Evolutionary conservation across 495 filamentous ascomycete species (phyloP), one percentile per base, ranked within the genome.

Genomic region (Penicillium lividum): DNA sequence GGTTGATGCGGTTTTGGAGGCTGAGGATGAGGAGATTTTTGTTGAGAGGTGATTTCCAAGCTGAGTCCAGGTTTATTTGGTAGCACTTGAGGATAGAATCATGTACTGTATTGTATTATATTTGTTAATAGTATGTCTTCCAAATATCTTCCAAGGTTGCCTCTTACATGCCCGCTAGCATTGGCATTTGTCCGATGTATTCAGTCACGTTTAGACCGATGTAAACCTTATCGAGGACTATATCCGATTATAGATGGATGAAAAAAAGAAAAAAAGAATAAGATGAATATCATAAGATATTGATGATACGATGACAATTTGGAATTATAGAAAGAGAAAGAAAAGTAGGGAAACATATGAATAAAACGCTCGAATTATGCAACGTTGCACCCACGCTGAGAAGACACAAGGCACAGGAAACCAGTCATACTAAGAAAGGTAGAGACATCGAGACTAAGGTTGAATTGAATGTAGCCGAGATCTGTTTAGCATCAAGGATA

Each of bases 351-450:
- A 40, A 49, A 49, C 28, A 9, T 30, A 18, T 10, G 6, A 15
- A 56, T 16, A 51, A 66, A 22, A 66, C 64, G 71, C 71, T 68
- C 61, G 61, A 50, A 62, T 61, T 57, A 74, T 74, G 69, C 68
- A 69, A 61, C 62, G 56, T 59, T 68, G 60, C 60, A 61, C 56
- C 56, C 53, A 72, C 66, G 71, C 69, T 71, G 71, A 69, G 60
- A 65, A 59, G 16, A 38, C 38, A 40, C 38, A 40, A n/a, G 38
- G 11, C 38, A 40, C 15, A 40, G 15, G 38, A 40, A 15, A 40
- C 38, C 15, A 16, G 38, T 2, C 2, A 40, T 40, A 40, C 38
- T 40, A 5, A 13, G 38, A 40, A 16, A 13, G 11, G 4, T 40
- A 15, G 38, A 40, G 38, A 40, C 38, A 40, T 40, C 38, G 34